Conservation (phyloP, 768 basidiomycete genomes). For the Hebeloma cylindrosporum region DNA sequence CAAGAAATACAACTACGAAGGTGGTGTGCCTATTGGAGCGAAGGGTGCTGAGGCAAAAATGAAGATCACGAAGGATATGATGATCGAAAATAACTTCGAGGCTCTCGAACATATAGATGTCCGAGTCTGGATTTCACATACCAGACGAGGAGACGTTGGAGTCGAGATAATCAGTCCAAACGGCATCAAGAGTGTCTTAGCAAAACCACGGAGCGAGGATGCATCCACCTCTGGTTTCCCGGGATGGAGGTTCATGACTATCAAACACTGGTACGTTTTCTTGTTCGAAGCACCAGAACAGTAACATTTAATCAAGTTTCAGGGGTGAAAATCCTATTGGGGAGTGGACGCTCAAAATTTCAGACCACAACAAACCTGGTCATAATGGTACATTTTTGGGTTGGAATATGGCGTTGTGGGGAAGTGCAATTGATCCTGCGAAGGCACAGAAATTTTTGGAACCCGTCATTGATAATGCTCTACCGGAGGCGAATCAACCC, state of each 20-base stretch:
- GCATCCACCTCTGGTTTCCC: conserved; percentile 65
- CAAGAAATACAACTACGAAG: conserved; percentile 52
- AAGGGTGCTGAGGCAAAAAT: conserved; percentile 64
- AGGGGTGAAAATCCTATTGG: conserved; percentile 95
- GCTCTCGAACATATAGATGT: conserved; percentile 88
- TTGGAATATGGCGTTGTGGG: conserved; percentile 94
- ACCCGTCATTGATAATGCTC: conserved; percentile 46
- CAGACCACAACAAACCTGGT: conserved; percentile 60
- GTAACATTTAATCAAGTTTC: conserved; percentile 10
- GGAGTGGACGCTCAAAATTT: conserved; percentile 84
- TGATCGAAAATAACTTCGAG: conserved; percentile 78
- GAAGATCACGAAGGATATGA: conserved; percentile 61
- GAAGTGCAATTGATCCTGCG: conserved; percentile 71
- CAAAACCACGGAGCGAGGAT: conserved; percentile 68
- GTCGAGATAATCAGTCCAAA: conserved; percentile 83
- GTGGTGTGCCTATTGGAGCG: conserved; percentile 62
- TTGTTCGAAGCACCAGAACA: neutral
- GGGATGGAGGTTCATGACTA: conserved; percentile 94
- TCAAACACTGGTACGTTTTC: conserved; percentile 88
- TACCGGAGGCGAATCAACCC: conserved; percentile 41
- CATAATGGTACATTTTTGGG: conserved; percentile 73
- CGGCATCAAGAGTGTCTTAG: conserved; percentile 82
- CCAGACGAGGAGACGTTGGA: conserved; percentile 85
- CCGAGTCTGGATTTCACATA: conserved; percentile 88
- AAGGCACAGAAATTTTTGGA: conserved; percentile 63